phyloP scores from a whole-genome alignment of 148 eudicot genomes.

The Cornus kousa region DNA sequence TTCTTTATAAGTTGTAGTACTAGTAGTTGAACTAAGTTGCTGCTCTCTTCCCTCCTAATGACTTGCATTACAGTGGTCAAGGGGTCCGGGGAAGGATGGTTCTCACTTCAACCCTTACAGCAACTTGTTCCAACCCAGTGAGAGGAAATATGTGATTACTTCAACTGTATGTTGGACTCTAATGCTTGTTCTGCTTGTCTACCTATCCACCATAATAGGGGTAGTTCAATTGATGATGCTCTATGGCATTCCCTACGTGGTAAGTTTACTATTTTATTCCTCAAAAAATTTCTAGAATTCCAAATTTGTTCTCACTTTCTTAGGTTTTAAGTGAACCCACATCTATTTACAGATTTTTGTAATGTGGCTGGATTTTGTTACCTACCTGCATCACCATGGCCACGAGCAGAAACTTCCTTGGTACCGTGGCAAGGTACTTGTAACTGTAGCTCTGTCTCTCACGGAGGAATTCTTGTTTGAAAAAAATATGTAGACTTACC shows the following conservation, averaged over 20 bases:
- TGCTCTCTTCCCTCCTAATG: not conserved
- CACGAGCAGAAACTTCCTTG: slow-evolving; percentile 55
- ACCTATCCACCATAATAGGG: slow-evolving; percentile 30
- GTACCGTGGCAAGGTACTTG: slow-evolving; percentile 57
- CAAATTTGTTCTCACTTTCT: slow-evolving; percentile 8
- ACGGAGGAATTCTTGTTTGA: not conserved
- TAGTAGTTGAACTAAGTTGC: not conserved
- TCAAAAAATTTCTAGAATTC: not conserved
- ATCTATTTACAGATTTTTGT: slow-evolving; percentile 38
- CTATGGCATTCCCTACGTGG: slow-evolving; percentile 57
- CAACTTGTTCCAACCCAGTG: slow-evolving; percentile 38
- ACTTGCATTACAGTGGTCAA: slow-evolving; percentile 30
- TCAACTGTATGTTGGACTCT: slow-evolving; percentile 48
- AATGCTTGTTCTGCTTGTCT: slow-evolving; percentile 39
- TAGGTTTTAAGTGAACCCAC: not conserved
- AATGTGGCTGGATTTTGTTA: slow-evolving; percentile 47
- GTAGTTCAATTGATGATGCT: slow-evolving; percentile 27
- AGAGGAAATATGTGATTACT: slow-evolving; percentile 35
- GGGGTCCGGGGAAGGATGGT: slow-evolving; percentile 53
- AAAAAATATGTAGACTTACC: not conserved
- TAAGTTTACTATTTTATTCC: slow-evolving; percentile 10
- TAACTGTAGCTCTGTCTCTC: not conserved
- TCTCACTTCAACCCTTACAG: slow-evolving; percentile 59
- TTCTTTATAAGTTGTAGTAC: not conserved
- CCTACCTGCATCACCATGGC: slow-evolving; percentile 58